These are phyloP conservation scores for Phytopythium sindhum DNA, from an alignment of 352 stramenopile species.

Conservation along the genomic window DNA sequence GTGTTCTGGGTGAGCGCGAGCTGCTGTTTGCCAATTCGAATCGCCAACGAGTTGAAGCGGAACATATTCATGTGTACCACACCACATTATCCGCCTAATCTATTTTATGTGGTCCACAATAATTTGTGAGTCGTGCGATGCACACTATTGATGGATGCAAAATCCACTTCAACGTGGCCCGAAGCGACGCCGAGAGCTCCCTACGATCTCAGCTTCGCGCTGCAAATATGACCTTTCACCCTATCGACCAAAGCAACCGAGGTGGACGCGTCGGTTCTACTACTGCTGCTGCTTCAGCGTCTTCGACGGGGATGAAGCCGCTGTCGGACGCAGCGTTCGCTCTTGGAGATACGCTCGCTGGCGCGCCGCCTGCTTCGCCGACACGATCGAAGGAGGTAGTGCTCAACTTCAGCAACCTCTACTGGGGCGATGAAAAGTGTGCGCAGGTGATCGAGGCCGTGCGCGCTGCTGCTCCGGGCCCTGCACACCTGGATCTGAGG, in stretches of 20 bases:
- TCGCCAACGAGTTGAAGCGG: too few species aligned
- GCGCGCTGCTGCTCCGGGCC: slow-evolving; percentile 6
- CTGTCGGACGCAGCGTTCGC: neutral
- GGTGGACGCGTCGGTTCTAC: too few species aligned
- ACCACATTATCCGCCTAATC: neutral
- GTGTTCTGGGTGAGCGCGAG: too few species aligned
- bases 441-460: slow-evolving; percentile 39
- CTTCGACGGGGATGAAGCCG: neutral
- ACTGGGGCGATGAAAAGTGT: slow-evolving; percentile 69
- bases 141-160: neutral
- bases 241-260: neutral
- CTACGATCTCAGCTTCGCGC: too few species aligned
- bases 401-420: slow-evolving; percentile 75
- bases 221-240: neutral
- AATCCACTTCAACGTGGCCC: neutral
- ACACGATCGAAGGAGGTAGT: slow-evolving; percentile 14
- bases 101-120: too few species aligned
- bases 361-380: neutral
- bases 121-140: neutral
- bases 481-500: slow-evolving; percentile 56
- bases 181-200: neutral
- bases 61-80: neutral
- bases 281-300: neutral
- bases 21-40: too few species aligned
- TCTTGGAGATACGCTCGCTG: neutral